Conservation (phyloP, 345 rosid genomes). For the Gossypium australe region DNA sequence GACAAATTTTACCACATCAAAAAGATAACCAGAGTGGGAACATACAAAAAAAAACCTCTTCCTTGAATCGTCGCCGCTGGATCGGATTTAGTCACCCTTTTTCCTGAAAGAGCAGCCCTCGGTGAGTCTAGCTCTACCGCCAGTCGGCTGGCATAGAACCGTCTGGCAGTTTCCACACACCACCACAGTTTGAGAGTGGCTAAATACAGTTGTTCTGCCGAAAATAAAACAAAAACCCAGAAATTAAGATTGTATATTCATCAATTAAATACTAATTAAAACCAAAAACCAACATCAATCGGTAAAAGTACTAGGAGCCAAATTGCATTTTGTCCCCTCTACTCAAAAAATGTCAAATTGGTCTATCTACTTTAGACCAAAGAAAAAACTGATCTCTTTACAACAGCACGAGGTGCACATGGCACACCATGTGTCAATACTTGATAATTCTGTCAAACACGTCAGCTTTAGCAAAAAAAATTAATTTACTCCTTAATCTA, state of each 20-base stretch:
- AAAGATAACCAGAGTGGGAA: background rate
- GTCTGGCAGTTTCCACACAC: constrained; percentile 56
- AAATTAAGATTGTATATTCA: background rate
- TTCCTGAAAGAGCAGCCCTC: constrained; percentile 57
- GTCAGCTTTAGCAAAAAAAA: too few relatives aligned
- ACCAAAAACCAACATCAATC: too few relatives aligned
- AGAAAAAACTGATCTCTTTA: too few relatives aligned
- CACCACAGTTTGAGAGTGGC: constrained; percentile 61
- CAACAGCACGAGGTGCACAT: too few relatives aligned
- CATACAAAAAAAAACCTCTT: constrained; percentile 2
- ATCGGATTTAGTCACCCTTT: constrained; percentile 30
- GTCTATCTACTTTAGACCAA: too few relatives aligned
- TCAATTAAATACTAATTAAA: background rate
- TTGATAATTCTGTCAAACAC: too few relatives aligned
- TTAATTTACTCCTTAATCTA: too few relatives aligned
- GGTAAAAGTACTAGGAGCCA: too few relatives aligned
- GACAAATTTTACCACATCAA: background rate
- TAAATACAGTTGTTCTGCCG: constrained; percentile 49
- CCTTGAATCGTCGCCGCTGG: background rate
- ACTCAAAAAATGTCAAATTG: too few relatives aligned
- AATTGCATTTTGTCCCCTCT: too few relatives aligned
- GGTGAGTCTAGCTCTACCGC: constrained; percentile 44
- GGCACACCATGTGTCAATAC: too few relatives aligned
- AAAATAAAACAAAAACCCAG: background rate
- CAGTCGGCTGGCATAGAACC: constrained; percentile 52